These are phyloP conservation scores for Leccinum insolens DNA, from an alignment of 1,284 basidiomycete species.

Conservation along the genomic window DNA sequence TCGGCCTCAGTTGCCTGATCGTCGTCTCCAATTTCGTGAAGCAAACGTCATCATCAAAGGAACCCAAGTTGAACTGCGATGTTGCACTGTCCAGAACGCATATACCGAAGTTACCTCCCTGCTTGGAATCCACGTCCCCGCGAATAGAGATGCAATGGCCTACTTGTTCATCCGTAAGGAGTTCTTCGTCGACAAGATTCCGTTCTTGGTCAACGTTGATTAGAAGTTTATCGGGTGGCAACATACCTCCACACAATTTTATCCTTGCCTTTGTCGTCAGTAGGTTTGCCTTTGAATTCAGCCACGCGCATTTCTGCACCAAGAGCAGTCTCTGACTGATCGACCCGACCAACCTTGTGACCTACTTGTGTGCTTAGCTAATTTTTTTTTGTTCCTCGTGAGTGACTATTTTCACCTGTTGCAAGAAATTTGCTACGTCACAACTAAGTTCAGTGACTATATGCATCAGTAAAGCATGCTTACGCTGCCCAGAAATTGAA, in stretches of 20 bases:
- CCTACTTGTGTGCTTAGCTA: slow-evolving; percentile 46
- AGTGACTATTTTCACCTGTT: slow-evolving; percentile 53
- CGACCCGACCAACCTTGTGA: slow-evolving; percentile 96
- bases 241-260: slow-evolving; percentile 79
- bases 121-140: slow-evolving; percentile 54
- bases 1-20: slow-evolving; percentile 90
- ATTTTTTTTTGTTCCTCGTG: too few species aligned
- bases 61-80: slow-evolving; percentile 91
- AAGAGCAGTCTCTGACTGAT: slow-evolving; percentile 93
- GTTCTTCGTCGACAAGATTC: slow-evolving; percentile 91
- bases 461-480: slow-evolving; percentile 35
- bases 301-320: slow-evolving; percentile 82
- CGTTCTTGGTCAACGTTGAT: slow-evolving; percentile 48
- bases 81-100: slow-evolving; percentile 97
- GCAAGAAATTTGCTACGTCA: slow-evolving; percentile 74
- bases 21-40: slow-evolving; percentile 94
- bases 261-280: slow-evolving; percentile 55
- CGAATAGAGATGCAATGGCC: slow-evolving; percentile 94
- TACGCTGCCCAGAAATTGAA: slow-evolving; percentile 93
- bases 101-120: slow-evolving; percentile 76
- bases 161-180: slow-evolving; percentile 92
- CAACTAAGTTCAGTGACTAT: slow-evolving; percentile 5
- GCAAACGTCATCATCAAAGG: slow-evolving; percentile 92
- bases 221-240: slow-evolving; percentile 7
- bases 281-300: slow-evolving; percentile 64